Evolutionary conservation across 306 rosid genomes (phyloP).

Genomic region (Sindora glabra): DNA sequence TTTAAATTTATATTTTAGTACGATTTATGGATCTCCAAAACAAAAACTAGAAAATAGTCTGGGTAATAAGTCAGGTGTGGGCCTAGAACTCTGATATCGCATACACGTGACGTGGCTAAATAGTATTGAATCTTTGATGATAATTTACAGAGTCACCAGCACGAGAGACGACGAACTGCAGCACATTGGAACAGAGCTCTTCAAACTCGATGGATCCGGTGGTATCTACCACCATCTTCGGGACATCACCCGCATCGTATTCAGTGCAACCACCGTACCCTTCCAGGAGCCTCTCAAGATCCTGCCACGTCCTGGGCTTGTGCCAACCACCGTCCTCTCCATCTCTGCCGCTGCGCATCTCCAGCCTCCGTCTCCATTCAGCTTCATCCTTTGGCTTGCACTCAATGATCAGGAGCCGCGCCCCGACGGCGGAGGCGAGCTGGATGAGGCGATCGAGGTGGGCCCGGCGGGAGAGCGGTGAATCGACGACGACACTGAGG

Average conservation of each 20-base stretch:
- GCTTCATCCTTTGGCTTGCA: constrained; percentile 32
- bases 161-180: constrained; percentile 34
- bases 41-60: too few relatives aligned
- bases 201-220: constrained; percentile 22
- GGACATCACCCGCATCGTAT: constrained; percentile 43
- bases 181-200: constrained; percentile 32
- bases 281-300: constrained; percentile 49
- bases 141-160: not conserved
- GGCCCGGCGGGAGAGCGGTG: constrained; percentile 55
- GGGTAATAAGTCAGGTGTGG: too few relatives aligned
- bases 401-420: constrained; percentile 39
- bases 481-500: constrained; percentile 58
- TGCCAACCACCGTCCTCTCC: constrained; percentile 21
- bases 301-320: constrained; percentile 63
- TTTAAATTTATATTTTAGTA: too few relatives aligned
- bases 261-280: constrained; percentile 58
- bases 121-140: not conserved
- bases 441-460: constrained; percentile 44
- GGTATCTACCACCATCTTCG: constrained; percentile 48
- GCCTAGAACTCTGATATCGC: too few relatives aligned
- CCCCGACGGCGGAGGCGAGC: constrained; percentile 10
- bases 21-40: too few relatives aligned
- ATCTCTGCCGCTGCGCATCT: constrained; percentile 20
- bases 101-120: constrained; percentile 17
- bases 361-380: constrained; percentile 52